Evolutionary conservation across 169 alveolate genomes (phyloP).

Genomic region (Plasmodium sp.): DNA sequence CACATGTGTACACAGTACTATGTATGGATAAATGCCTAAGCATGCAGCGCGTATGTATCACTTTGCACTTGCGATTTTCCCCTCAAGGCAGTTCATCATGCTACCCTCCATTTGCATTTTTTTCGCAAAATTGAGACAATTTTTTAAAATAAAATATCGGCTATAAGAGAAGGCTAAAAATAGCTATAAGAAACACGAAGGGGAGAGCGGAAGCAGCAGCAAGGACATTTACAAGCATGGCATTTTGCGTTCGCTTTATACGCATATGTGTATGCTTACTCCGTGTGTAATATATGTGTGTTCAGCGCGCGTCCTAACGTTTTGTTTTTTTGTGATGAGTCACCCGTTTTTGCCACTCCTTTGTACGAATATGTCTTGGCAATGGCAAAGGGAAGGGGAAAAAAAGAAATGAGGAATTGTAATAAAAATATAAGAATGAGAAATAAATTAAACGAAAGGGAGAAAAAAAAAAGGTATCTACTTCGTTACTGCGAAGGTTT

Average conservation of each 20-base stretch:
- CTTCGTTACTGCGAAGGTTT: neutral
- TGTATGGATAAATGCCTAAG: neutral
- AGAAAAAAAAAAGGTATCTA: neutral
- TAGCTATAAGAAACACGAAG: neutral
- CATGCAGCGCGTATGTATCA: neutral
- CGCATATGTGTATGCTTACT: neutral
- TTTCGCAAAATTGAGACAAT: constrained; percentile 1
- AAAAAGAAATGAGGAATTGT: neutral
- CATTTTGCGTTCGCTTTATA: neutral
- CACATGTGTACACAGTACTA: neutral
- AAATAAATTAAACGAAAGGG: neutral
- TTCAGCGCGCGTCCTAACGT: neutral
- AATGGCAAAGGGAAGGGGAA: neutral
- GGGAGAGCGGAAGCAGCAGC: neutral
- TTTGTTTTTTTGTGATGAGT: neutral
- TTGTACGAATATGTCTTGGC: neutral
- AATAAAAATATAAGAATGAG: neutral
- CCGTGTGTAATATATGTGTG: neutral
- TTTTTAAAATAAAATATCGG: neutral
- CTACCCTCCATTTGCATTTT: neutral
- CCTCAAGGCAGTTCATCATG: neutral
- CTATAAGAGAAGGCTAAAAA: neutral
- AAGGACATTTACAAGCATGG: neutral
- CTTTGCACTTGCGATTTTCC: neutral
- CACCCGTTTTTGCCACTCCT: neutral